These are phyloP conservation scores for Fusarium austroafricanum DNA, from an alignment of 2,329 filamentous ascomycete species.

Conservation along the genomic window DNA sequence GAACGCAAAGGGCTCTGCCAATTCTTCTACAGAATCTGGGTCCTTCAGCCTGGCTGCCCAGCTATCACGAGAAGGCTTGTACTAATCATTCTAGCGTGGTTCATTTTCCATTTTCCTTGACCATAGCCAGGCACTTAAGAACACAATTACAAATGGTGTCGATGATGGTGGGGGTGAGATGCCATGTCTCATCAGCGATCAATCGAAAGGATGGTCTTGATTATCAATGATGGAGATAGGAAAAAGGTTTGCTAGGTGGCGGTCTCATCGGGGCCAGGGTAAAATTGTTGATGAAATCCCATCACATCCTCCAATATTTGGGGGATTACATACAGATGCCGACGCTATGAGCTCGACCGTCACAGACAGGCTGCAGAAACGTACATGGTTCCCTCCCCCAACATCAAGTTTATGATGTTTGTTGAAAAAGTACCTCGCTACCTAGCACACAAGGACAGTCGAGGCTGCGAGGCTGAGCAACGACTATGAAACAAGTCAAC, in stretches of 20 bases:
- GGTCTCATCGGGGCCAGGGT: slow-evolving; percentile 33
- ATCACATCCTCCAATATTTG: slow-evolving; percentile 1
- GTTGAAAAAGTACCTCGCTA: background rate
- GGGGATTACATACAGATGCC: background rate
- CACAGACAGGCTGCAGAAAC: background rate
- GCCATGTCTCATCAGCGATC: slow-evolving; percentile 25
- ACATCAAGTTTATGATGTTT: background rate
- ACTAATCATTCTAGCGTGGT: slow-evolving; percentile 13
- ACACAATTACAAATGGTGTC: slow-evolving; percentile 2
- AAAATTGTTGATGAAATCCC: slow-evolving; percentile 14
- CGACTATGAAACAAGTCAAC: slow-evolving; percentile 38
- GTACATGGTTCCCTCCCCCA: background rate
- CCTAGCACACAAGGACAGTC: background rate
- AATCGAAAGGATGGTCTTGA: slow-evolving; percentile 10
- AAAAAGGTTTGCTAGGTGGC: slow-evolving; percentile 14
- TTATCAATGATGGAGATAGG: slow-evolving; percentile 5
- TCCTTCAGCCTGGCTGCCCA: slow-evolving; percentile 14
- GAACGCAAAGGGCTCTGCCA: slow-evolving; percentile 18
- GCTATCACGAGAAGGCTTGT: background rate
- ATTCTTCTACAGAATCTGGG: slow-evolving; percentile 10
- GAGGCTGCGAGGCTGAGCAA: slow-evolving; percentile 34
- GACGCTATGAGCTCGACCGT: background rate
- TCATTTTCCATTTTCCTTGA: slow-evolving; percentile 3
- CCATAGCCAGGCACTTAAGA: slow-evolving; percentile 1
- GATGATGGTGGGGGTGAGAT: slow-evolving; percentile 20